Evolutionary conservation across 768 basidiomycete species (phyloP), one percentile per base, ranked within the genome.

Genomic region (Leccinum arenicola): DNA sequence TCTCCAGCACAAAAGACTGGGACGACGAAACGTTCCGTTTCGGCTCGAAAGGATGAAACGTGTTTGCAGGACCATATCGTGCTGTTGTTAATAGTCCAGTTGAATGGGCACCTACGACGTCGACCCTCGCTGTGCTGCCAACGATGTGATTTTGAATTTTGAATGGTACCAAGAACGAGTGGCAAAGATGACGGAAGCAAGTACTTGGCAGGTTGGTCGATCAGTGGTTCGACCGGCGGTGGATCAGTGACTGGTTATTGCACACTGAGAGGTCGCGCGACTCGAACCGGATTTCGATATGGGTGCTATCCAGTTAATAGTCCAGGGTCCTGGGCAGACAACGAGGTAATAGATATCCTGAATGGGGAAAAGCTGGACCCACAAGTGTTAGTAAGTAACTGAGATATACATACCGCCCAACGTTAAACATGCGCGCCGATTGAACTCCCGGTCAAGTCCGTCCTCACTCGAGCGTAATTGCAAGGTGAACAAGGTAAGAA

Each of bases 41-140:
- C 19, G 33, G 43, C 33, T 54, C 38, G 35, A 57, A 10, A 57
- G 59, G 50, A 38, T 25, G 43, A 23, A 69, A 59, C 55, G 61
- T 68, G 57, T 36, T 36, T 38, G 35, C 23, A 29, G 47, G 17
- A 38, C 35, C 38, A 50, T 55, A 29, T 36, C 49, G 43, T 27
- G 50, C 15, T 59, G 49, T 65, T 59, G 56, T 69, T 67, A 69
- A 35, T 19, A 23, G 35, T 48, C 29, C 7, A 11, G 40, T 43
- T 19, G 40, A 43, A n/a, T 43, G n/a, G 17, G 40, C 38, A 40
- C 17, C 38, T 40, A 40, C 38, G 40, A 40, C 11, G 14, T 29
- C 7, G 31, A 27, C 21, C 50, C 21, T 56, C 43, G 55, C 52
- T 19, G 52, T 35, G 33, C 27, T 17, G 40, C n/a, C n/a, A 19